A percentile compares a stretch with the other conserved stretches of the same genome.
These are phyloP conservation scores for Plasmodium cynomolgi DNA, from an alignment of 169 alveolate species.

Conservation along the genomic window DNA sequence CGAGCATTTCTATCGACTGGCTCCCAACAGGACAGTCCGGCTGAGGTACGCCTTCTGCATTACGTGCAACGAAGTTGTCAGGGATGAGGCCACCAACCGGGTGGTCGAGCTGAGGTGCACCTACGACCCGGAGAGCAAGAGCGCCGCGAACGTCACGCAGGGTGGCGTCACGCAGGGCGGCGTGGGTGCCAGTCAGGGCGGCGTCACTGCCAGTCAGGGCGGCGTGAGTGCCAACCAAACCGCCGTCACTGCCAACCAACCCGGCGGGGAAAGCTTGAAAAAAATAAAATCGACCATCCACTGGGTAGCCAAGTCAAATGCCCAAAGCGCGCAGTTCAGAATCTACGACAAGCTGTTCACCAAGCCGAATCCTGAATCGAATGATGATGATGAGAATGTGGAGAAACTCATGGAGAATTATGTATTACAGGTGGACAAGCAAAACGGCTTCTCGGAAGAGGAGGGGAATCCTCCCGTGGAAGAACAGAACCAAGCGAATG, in stretches of 20 bases:
- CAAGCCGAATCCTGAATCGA: slow-evolving; percentile 83
- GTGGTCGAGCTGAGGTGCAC: slow-evolving; percentile 83
- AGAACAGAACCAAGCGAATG: slow-evolving; percentile 77
- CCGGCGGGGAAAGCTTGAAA: slow-evolving; percentile 16
- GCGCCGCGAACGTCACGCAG: slow-evolving; percentile 79
- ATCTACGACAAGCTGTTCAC: slow-evolving; percentile 88
- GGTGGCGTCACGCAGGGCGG: no score
- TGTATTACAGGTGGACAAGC: neutral
- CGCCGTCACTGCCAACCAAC: neutral
- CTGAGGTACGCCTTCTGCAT: slow-evolving; percentile 88
- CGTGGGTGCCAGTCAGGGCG: neutral
- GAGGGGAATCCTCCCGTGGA: slow-evolving; percentile 37
- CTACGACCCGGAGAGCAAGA: slow-evolving; percentile 86
- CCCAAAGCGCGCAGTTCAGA: slow-evolving; percentile 83
- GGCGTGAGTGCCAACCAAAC: neutral
- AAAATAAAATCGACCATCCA: slow-evolving; percentile 90
- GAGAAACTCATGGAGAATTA: slow-evolving; percentile 5
- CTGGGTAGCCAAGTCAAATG: slow-evolving; percentile 84
- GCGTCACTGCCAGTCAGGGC: slow-evolving; percentile 57
- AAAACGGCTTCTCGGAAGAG: neutral
- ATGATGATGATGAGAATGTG: slow-evolving; percentile 9
- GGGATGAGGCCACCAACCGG: slow-evolving; percentile 66
- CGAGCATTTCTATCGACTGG: slow-evolving; percentile 82
- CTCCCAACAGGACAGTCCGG: slow-evolving; percentile 87
- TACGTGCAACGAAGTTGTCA: slow-evolving; percentile 84